Conservation (phyloP, 23 red algal species). For the Gracilaria caudata region DNA sequence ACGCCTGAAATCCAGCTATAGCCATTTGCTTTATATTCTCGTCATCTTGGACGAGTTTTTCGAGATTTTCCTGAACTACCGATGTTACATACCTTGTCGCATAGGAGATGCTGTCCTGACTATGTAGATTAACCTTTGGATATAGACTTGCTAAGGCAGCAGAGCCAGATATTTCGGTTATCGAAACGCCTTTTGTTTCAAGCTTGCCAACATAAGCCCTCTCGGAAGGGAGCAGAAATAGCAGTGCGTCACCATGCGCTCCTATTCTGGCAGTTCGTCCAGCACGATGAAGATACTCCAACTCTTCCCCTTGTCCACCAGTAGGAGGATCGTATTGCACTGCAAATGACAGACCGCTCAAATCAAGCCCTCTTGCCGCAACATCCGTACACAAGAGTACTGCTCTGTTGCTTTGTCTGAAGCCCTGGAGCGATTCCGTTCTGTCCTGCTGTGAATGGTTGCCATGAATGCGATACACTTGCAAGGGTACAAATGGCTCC, state of each 20-base stretch:
- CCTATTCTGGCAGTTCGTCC: constrained; percentile 89
- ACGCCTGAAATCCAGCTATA: constrained; percentile 68
- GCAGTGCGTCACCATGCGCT: constrained; percentile 69
- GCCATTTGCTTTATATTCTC: constrained; percentile 54
- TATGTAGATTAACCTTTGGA: constrained; percentile 31
- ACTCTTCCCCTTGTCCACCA: constrained; percentile 71
- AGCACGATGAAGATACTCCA: constrained; percentile 93
- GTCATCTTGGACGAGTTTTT: constrained; percentile 43
- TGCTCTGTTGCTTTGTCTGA: constrained; percentile 61
- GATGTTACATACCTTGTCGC: constrained; percentile 51
- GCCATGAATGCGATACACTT: constrained; percentile 87
- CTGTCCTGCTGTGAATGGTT: constrained; percentile 82
- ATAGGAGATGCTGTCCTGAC: constrained; percentile 42
- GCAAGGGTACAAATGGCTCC: constrained; percentile 45
- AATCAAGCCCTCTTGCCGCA: constrained; percentile 92
- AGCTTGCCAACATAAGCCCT: constrained; percentile 71
- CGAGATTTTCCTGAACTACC: constrained; percentile 60
- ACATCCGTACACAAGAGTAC: constrained; percentile 98
- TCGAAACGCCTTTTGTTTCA: constrained; percentile 36
- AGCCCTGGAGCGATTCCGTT: constrained; percentile 56
- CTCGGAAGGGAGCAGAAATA: constrained; percentile 86
- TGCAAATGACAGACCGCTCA: constrained; percentile 77
- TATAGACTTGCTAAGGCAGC: constrained; percentile 67
- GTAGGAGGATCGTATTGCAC: constrained; percentile 96
- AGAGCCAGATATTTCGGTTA: constrained; percentile 62